phyloP scores from a whole-genome alignment of 768 basidiomycete species.

The Xerocomellus intermedius region DNA sequence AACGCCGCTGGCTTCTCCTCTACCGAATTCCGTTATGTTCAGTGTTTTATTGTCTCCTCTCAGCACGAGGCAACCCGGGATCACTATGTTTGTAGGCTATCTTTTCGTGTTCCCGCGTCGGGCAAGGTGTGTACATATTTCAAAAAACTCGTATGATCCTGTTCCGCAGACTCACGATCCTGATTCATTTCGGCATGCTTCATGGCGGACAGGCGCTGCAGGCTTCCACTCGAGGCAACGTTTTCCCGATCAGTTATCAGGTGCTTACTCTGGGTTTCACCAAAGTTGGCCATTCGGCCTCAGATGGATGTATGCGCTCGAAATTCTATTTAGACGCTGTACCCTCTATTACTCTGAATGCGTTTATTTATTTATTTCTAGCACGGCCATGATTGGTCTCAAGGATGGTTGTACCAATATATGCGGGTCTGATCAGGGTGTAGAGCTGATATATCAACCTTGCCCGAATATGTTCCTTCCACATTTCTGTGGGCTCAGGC shows the following conservation, averaged over 20 bases:
- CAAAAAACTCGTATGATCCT: neutral
- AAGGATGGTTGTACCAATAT: neutral
- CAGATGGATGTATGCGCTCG: neutral
- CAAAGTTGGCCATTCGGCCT: constrained; percentile 2
- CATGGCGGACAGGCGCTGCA: constrained; percentile 12
- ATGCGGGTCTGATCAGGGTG: constrained; percentile 3
- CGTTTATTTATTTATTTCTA: constrained; percentile 1
- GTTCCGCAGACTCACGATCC: constrained; percentile 17
- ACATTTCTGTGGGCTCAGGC: neutral
- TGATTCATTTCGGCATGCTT: constrained; percentile 32
- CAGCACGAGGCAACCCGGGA: constrained; percentile 5
- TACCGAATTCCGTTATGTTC: constrained; percentile 2
- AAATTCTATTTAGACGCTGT: neutral
- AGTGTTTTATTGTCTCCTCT: neutral
- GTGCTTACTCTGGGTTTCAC: neutral
- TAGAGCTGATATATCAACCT: neutral
- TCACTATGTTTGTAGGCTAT: neutral
- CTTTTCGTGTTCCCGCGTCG: constrained; percentile 1
- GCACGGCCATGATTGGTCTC: constrained; percentile 1
- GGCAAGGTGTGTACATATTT: neutral
- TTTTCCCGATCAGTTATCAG: constrained; percentile 16
- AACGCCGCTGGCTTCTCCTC: constrained; percentile 23
- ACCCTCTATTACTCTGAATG: neutral
- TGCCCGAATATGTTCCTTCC: neutral
- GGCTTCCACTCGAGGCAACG: constrained; percentile 12